Evolutionary conservation across 164 flowering plant species (phyloP).

Genomic region (Houttuynia cordata): DNA sequence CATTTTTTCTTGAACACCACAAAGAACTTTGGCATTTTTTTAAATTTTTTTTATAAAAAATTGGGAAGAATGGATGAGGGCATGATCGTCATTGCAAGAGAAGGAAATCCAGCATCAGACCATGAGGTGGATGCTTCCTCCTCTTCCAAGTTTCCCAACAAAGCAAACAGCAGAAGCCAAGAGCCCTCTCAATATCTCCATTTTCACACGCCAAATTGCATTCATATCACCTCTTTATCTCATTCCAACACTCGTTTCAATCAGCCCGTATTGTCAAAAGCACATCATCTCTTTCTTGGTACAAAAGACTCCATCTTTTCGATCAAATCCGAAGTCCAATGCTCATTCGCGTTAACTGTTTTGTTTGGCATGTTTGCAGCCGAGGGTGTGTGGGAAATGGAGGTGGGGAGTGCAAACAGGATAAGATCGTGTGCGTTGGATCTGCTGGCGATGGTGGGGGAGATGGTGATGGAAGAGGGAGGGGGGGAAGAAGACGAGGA

Average conservation of each 20-base stretch:
- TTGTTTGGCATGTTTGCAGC: not conserved
- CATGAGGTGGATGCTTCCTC: not conserved
- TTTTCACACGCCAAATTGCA: too few species aligned
- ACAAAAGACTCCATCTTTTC: too few species aligned
- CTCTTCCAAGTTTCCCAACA: not conserved
- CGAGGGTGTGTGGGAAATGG: not conserved
- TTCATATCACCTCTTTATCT: not conserved
- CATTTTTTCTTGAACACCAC: not conserved
- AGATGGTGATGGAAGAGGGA: constrained; percentile 5
- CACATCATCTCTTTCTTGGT: too few species aligned
- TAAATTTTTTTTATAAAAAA: too few species aligned
- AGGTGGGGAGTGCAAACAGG: constrained; percentile 15
- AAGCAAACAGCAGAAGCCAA: not conserved
- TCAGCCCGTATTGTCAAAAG: not conserved
- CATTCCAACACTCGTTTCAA: not conserved
- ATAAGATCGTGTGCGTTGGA: constrained; percentile 19
- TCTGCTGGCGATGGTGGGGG: constrained; percentile 13
- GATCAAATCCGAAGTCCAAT: too few species aligned
- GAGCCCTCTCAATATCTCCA: too few species aligned
- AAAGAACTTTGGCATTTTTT: not conserved
- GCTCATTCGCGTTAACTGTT: not conserved
- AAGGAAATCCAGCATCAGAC: too few species aligned
- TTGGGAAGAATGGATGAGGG: not conserved
- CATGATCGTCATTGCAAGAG: not conserved
- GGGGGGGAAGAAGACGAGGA: constrained; percentile 17